Evolutionary conservation across 257 asterid species (phyloP), one percentile per base, ranked within the genome.

Genomic region (Datura wrightii): DNA sequence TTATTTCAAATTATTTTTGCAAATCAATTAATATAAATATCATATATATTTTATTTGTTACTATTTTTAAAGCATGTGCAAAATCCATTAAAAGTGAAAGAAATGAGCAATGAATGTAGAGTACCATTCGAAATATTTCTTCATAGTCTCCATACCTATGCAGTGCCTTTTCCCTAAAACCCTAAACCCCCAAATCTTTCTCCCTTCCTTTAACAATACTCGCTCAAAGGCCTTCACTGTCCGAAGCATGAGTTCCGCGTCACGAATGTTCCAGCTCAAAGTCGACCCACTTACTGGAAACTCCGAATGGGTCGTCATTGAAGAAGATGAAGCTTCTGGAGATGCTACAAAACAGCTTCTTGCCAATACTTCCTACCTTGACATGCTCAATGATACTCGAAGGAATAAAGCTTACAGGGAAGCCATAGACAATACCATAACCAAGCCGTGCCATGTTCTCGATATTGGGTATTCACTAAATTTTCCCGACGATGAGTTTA

Each of bases 391-490:
- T 79, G 99, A 96, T 76, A 80, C 93, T 79, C 89, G 84, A 19
- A 95, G 98, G 62, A 96, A 93, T 83, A 87, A 79, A 80, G 98
- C 98, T 31, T 96, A 62, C 82, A 90, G 94, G 55, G 89, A 71
- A 82, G 99, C 98, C 85, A 94, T 94, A 88, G 93, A 96, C 10
- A 96, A 91, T 66, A 93, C 98, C 8, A 81, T 94, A 55, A 91
- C 94, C 74, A 84, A 82, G 46, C 96, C 98, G 84, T 96, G 98
- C 91, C 98, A 92, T 89, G 98, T 94, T 74, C 99, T 96, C 70
- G 99, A 96, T 87, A 96, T 96, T 71, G 99, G 99, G 99, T 94
- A 93, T 74, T 53, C 37, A 41, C 76, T 62, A 31, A 14, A 69
- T 69, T 80, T 53, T 53, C n/a, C n/a, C n/a, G 6, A 53, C 2